Evolutionary conservation across 345 rosid genomes (phyloP).

Genomic region (Populus ilicifolia): DNA sequence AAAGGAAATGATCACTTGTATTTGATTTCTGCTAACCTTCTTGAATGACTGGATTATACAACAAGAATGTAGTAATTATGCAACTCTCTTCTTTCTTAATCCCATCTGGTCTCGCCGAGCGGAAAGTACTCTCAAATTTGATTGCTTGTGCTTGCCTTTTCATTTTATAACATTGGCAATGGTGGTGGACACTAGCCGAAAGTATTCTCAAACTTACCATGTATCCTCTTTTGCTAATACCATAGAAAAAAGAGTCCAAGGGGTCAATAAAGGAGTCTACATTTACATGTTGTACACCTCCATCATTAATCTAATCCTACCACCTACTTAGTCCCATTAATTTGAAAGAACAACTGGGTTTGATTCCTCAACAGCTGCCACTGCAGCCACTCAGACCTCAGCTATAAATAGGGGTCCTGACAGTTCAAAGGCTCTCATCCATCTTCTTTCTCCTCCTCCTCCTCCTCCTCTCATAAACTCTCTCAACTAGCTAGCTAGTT

Average conservation of each 20-base stretch:
- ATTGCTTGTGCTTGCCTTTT: too few relatives aligned
- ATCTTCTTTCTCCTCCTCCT: background rate
- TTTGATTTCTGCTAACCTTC: too few relatives aligned
- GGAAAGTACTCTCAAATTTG: too few relatives aligned
- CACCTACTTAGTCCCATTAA: background rate
- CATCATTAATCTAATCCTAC: conserved; percentile 20
- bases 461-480: background rate
- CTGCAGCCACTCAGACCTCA: background rate
- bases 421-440: conserved; percentile 19
- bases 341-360: background rate
- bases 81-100: too few relatives aligned
- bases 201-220: too few relatives aligned
- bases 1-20: too few relatives aligned
- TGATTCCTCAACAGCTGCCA: conserved; percentile 16
- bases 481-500: background rate
- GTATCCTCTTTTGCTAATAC: background rate
- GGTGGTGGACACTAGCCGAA: too few relatives aligned
- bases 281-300: conserved; percentile 4
- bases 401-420: conserved; percentile 31
- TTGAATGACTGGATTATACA: too few relatives aligned
- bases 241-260: background rate
- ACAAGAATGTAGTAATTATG: too few relatives aligned
- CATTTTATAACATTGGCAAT: too few relatives aligned
- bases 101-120: too few relatives aligned
- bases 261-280: conserved; percentile 14